phyloP scores from a whole-genome alignment of 1,284 basidiomycete genomes.

The Cryptococcus sp. region DNA sequence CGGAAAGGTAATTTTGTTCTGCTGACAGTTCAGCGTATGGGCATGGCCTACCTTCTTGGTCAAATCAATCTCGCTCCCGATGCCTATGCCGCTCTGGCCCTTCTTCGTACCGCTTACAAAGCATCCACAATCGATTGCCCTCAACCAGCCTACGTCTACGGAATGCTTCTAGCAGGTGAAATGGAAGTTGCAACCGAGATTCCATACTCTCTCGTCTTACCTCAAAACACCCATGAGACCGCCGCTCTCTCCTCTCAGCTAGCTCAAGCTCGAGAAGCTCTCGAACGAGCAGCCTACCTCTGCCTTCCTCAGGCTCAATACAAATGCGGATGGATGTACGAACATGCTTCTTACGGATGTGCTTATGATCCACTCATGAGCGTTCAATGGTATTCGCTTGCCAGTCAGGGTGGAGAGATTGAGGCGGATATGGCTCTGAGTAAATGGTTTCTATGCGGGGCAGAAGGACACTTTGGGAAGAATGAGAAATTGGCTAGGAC shows the following conservation, averaged over 20 bases:
- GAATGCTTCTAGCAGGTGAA: conserved; percentile 75
- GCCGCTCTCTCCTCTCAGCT: conserved; percentile 42
- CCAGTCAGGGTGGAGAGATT: conserved; percentile 75
- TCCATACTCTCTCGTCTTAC: conserved; percentile 55
- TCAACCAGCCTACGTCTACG: conserved; percentile 75
- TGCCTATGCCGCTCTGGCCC: conserved; percentile 59
- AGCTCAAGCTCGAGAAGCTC: conserved; percentile 56
- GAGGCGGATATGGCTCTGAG: conserved; percentile 94
- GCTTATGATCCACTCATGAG: conserved; percentile 82
- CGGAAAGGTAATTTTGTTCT: neutral
- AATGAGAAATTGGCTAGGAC: conserved; percentile 81
- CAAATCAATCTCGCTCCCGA: conserved; percentile 66
- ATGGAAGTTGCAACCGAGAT: conserved; percentile 56
- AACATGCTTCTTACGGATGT: conserved; percentile 81
- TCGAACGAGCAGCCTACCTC: conserved; percentile 80
- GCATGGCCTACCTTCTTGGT: conserved; percentile 84
- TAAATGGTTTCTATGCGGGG: conserved; percentile 93
- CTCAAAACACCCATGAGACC: conserved; percentile 40
- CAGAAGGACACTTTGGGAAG: conserved; percentile 75
- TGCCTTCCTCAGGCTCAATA: conserved; percentile 86
- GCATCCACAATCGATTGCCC: conserved; percentile 69
- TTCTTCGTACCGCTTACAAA: conserved; percentile 72
- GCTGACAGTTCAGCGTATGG: conserved; percentile 61
- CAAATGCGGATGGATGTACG: conserved; percentile 87
- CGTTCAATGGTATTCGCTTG: conserved; percentile 84